These are phyloP conservation scores for Maudiozyma saulgeensis DNA, from an alignment of 805 yeast genomes.

Conservation along the genomic window DNA sequence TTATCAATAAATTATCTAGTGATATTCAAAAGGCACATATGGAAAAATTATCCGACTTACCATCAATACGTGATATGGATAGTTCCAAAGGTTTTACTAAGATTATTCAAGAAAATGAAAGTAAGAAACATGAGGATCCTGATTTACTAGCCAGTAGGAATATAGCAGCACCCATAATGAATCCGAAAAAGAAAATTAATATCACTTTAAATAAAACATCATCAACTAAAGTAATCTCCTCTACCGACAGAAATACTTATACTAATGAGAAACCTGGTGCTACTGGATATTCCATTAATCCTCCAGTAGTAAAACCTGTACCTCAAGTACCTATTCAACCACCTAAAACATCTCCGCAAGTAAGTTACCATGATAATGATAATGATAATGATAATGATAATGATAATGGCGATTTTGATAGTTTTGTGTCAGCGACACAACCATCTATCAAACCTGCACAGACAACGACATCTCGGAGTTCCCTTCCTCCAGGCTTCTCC, in stretches of 20 bases:
- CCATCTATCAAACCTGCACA: conserved; percentile 8
- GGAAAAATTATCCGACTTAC: conserved; percentile 23
- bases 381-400: conserved; percentile 4
- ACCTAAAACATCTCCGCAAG: no score
- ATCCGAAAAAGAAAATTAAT: conserved; percentile 14
- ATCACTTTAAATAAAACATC: neutral
- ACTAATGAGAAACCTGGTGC: neutral
- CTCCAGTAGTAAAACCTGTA: no score
- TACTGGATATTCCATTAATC: neutral
- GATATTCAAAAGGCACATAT: conserved; percentile 38
- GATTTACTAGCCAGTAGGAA: conserved; percentile 20
- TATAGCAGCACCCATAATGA: conserved; percentile 18
- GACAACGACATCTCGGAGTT: neutral
- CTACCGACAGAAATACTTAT: neutral
- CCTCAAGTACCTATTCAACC: no score
- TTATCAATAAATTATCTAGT: conserved; percentile 34
- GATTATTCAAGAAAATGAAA: conserved; percentile 17
- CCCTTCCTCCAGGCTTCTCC: conserved; percentile 37
- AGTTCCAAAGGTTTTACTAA: conserved; percentile 20
- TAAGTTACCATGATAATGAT: neutral
- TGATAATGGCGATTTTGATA: conserved; percentile 24
- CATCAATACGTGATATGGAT: conserved; percentile 9
- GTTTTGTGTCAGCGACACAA: conserved; percentile 21
- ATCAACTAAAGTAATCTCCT: conserved; percentile 2
- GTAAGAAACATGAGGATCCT: conserved; percentile 11